Conservation (phyloP, 495 filamentous ascomycete genomes). For the Parachaetomium inaequale region DNA sequence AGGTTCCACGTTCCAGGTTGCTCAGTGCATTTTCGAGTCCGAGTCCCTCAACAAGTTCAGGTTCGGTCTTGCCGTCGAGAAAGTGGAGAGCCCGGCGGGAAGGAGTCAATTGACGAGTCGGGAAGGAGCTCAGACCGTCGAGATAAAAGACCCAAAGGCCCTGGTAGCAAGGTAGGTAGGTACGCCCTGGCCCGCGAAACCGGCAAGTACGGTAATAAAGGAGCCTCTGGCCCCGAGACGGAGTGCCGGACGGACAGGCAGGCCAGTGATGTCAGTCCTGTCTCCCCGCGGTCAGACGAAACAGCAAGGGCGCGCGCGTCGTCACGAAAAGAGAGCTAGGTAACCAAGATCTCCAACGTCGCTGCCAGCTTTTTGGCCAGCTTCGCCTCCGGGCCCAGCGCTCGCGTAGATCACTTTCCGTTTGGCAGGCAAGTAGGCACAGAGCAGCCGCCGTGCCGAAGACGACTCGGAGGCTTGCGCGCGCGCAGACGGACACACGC, state of each 20-base stretch:
- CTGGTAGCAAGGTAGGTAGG: background rate
- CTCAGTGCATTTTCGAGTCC: background rate
- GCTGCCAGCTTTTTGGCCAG: background rate
- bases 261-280: conserved; percentile 2
- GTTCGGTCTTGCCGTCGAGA: background rate
- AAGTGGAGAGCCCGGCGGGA: background rate
- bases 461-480: background rate
- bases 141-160: conserved; percentile 2
- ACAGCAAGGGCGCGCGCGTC: background rate
- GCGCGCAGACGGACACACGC: background rate
- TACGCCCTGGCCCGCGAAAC: background rate
- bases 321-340: background rate
- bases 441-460: background rate
- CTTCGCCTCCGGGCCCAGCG: background rate
- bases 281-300: background rate
- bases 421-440: background rate
- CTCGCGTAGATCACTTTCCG: background rate
- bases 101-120: background rate
- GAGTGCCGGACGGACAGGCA: background rate
- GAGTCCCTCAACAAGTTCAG: background rate
- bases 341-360: background rate
- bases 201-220: conserved; percentile 2
- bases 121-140: conserved; percentile 14
- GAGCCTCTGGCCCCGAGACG: background rate
- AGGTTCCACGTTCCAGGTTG: too few relatives aligned